Percentiles rank a stretch among this genome's conserved stretches.
These are phyloP conservation scores for Serendipita sp. DNA, from an alignment of 768 basidiomycete species.

Conservation along the genomic window DNA sequence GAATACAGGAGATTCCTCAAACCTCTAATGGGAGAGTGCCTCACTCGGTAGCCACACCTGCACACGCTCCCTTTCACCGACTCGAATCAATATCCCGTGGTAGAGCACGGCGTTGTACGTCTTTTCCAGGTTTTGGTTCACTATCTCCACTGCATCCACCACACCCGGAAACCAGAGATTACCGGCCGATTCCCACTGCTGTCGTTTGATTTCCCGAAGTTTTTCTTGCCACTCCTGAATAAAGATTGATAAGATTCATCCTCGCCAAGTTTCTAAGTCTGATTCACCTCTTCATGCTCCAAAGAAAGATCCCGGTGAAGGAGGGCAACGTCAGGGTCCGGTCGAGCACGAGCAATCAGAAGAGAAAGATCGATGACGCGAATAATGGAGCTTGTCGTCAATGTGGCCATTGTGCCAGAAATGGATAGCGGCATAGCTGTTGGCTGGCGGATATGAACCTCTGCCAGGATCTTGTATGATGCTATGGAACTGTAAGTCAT, in stretches of 20 bases:
- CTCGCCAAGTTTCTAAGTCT: too few species aligned
- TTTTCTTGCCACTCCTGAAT: background rate
- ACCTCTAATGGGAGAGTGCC: too few species aligned
- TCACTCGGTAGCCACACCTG: background rate
- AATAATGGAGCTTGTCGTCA: background rate
- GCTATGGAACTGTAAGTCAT: background rate
- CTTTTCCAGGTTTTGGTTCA: background rate
- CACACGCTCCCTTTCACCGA: background rate
- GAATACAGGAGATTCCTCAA: too few species aligned
- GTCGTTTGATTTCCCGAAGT: background rate
- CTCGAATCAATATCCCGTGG: background rate
- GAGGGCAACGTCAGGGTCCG: background rate
- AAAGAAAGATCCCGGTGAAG: too few species aligned
- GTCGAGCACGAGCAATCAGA: background rate
- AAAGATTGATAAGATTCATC: background rate
- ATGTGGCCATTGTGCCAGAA: background rate
- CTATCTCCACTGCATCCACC: background rate
- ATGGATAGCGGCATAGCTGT: background rate
- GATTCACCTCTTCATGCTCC: too few species aligned
- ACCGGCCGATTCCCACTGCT: background rate
- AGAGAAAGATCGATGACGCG: background rate
- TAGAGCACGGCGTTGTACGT: background rate
- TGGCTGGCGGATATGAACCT: background rate
- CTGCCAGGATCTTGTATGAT: background rate
- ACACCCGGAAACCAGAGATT: background rate